A percentile compares a stretch with the other conserved stretches of the same genome.
Evolutionary conservation across 306 rosid species (phyloP).

Genomic region (Nissolia schottii): DNA sequence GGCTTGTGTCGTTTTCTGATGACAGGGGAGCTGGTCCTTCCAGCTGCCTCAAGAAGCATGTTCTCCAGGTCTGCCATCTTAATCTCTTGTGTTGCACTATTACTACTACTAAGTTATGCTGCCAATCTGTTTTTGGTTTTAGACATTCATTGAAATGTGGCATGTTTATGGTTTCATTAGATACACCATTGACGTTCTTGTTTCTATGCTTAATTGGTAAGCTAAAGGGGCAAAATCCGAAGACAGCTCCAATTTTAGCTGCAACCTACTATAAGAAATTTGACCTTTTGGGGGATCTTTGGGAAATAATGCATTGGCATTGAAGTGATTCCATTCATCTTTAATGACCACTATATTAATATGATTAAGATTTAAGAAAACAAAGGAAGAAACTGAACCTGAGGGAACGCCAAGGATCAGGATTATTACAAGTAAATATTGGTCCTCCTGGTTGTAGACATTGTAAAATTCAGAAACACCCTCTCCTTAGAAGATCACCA

Average conservation of each 20-base stretch:
- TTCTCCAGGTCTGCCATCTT: conserved; percentile 60
- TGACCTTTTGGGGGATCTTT: not conserved
- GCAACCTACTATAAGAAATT: not conserved
- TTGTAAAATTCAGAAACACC: not conserved
- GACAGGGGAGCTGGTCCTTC: conserved; percentile 36
- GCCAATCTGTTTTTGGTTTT: not conserved
- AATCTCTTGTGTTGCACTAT: not conserved
- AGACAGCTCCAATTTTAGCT: not conserved
- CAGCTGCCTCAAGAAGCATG: conserved; percentile 77
- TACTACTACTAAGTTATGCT: not conserved
- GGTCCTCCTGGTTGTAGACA: not conserved
- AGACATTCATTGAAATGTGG: not conserved
- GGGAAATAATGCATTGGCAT: not conserved
- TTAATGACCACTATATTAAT: not conserved
- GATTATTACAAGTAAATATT: not conserved
- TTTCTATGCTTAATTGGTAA: not conserved
- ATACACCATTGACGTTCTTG: not conserved
- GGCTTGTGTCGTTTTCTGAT: conserved; percentile 27
- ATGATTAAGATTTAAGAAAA: not conserved
- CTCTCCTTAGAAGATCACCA: not conserved
- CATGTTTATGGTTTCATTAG: not conserved
- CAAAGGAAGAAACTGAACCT: conserved; percentile 6
- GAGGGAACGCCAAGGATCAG: conserved; percentile 9
- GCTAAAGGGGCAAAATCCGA: not conserved
- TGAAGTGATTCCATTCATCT: not conserved